These are phyloP conservation scores for Schwanniomyces pseudopolymorphus DNA, from an alignment of 805 yeast genomes.

Conservation along the genomic window DNA sequence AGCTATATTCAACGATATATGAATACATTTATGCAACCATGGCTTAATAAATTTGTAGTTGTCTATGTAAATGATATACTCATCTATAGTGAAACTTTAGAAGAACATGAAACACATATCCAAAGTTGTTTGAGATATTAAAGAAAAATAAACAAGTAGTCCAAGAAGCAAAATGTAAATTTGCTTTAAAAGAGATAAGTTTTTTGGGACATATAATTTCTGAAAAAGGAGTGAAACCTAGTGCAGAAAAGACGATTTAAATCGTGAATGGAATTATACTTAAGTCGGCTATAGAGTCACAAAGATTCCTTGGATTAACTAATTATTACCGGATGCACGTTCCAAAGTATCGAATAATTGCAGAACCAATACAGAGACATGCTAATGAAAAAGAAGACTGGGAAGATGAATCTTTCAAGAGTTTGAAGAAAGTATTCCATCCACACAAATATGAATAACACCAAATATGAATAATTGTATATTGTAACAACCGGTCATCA, in stretches of 20 bases:
- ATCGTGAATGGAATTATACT: neutral
- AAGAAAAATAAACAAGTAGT: neutral
- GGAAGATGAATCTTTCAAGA: neutral
- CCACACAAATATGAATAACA: too few species aligned
- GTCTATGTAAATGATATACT: neutral
- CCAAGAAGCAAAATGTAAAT: neutral
- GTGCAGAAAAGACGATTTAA: too few species aligned
- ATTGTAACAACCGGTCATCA: too few species aligned
- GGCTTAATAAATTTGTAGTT: neutral
- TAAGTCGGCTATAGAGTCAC: neutral
- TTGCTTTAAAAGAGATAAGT: neutral
- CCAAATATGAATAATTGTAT: too few species aligned
- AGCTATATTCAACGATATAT: slow-evolving; percentile 16
- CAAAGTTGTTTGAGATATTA: neutral
- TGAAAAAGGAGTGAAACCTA: neutral
- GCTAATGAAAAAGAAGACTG: neutral
- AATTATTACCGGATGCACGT: neutral
- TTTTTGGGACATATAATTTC: neutral
- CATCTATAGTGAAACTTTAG: neutral
- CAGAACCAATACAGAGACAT: neutral
- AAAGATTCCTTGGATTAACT: neutral
- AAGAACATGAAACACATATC: neutral
- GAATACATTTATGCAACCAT: neutral
- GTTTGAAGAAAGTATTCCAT: too few species aligned
- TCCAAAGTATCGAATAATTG: neutral